A percentile compares a stretch with the other conserved stretches of the same genome.
phyloP scores from a whole-genome alignment of 225 moss, liverwort and hornwort genomes.

The Lunularia cruciata region DNA sequence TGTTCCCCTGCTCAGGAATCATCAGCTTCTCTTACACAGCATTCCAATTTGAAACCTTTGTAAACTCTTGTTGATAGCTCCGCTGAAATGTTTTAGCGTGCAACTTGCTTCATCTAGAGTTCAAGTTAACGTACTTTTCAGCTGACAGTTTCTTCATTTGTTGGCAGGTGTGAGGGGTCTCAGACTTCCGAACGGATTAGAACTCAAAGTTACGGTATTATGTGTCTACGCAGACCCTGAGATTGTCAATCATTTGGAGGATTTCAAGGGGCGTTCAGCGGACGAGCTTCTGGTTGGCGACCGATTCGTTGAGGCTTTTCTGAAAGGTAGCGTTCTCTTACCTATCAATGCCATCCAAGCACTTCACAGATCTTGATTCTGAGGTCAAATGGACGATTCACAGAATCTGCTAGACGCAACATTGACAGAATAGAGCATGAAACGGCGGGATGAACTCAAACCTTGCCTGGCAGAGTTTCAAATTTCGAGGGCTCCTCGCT shows the following conservation, averaged over 20 bases:
- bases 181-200: slow-evolving; percentile 8
- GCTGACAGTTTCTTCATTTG: not conserved
- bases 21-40: not conserved
- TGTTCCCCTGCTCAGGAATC: not conserved
- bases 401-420: no score
- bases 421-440: no score
- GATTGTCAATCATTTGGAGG: not conserved
- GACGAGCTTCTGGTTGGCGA: slow-evolving; percentile 9
- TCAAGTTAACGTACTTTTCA: not conserved
- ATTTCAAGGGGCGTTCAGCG: not conserved
- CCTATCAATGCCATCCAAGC: not conserved
- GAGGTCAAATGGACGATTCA: not conserved
- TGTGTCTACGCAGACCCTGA: slow-evolving; percentile 8
- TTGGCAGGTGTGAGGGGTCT: slow-evolving; percentile 8
- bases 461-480: no score
- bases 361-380: not conserved
- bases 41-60: no score
- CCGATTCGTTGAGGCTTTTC: slow-evolving; percentile 2
- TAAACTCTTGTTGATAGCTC: not conserved
- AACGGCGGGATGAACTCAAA: no score
- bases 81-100: not conserved
- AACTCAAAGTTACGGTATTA: slow-evolving; percentile 18
- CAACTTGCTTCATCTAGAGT: no score
- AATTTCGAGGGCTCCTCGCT: not conserved
- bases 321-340: slow-evolving; percentile 1